A percentile compares a stretch with the other conserved stretches of the same genome.
These are phyloP conservation scores for Kwoniella shandongensis DNA, from an alignment of 768 basidiomycete species.

Conservation along the genomic window DNA sequence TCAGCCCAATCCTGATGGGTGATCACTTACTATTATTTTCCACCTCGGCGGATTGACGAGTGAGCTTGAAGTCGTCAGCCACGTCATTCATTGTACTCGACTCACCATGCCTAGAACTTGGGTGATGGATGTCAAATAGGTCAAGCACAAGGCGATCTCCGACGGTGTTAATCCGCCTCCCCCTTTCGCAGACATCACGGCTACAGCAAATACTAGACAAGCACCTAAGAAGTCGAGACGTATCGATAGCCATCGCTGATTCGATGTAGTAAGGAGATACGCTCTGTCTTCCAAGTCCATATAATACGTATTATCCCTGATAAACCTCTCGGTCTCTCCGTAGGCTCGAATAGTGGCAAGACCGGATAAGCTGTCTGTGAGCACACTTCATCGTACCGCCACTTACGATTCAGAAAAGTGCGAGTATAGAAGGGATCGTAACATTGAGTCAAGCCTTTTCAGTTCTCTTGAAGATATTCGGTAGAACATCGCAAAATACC, in stretches of 20 bases:
- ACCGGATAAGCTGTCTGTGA: slow-evolving; percentile 36
- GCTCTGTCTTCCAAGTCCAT: slow-evolving; percentile 89
- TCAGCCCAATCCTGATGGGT: slow-evolving; percentile 9
- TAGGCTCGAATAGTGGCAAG: slow-evolving; percentile 76
- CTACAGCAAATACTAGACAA: slow-evolving; percentile 57
- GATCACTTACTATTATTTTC: slow-evolving; percentile 68
- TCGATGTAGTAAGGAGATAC: slow-evolving; percentile 72
- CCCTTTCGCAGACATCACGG: slow-evolving; percentile 73
- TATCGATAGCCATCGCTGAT: slow-evolving; percentile 75
- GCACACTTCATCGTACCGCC: slow-evolving; percentile 60
- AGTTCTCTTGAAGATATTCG: slow-evolving; percentile 80
- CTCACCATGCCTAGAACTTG: slow-evolving; percentile 48
- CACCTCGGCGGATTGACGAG: slow-evolving; percentile 60
- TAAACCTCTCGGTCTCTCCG: slow-evolving; percentile 72
- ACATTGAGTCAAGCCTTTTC: slow-evolving; percentile 68
- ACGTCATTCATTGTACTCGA: background rate
- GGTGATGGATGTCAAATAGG: slow-evolving; percentile 52
- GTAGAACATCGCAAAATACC: slow-evolving; percentile 66
- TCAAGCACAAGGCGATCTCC: slow-evolving; percentile 74
- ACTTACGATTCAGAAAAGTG: slow-evolving; percentile 84
- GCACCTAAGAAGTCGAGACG: slow-evolving; percentile 84
- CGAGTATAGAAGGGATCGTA: slow-evolving; percentile 82
- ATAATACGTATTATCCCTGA: slow-evolving; percentile 67
- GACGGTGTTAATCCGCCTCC: slow-evolving; percentile 71
- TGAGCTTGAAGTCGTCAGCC: slow-evolving; percentile 21